phyloP scores from a whole-genome alignment of 345 rosid genomes.

The Acer campestre region DNA sequence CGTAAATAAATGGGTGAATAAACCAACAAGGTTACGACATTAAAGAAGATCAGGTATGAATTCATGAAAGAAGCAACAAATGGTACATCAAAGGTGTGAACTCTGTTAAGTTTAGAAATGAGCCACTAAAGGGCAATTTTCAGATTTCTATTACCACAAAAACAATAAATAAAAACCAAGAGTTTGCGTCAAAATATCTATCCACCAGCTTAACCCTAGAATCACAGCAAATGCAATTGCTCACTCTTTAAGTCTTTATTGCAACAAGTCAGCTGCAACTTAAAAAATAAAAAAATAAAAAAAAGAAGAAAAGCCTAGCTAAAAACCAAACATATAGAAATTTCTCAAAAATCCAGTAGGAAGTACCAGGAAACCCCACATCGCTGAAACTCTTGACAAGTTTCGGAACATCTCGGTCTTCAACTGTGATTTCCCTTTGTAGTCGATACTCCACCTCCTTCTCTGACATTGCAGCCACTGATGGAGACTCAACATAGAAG shows the following conservation, averaged over 20 bases:
- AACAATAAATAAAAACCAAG: neutral
- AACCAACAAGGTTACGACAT: neutral
- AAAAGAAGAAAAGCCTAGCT: neutral
- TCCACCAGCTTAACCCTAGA: neutral
- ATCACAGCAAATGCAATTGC: neutral
- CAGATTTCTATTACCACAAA: neutral
- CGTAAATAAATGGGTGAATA: neutral
- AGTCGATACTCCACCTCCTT: constrained; percentile 78
- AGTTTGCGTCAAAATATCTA: neutral
- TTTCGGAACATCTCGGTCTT: constrained; percentile 89
- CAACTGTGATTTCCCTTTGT: constrained; percentile 81
- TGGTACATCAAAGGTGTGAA: neutral
- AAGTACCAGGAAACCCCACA: constrained; percentile 88
- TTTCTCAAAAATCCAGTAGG: constrained; percentile 7
- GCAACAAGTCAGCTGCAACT: neutral
- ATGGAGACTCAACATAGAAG: constrained; percentile 77
- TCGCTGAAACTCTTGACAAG: constrained; percentile 82
- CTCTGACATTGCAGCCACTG: constrained; percentile 86
- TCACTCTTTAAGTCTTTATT: too few species aligned
- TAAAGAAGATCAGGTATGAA: neutral
- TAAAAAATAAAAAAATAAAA: too few species aligned
- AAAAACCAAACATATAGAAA: neutral
- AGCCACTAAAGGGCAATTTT: neutral
- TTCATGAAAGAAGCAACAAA: neutral
- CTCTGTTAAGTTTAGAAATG: neutral